Base-by-base conservation (phyloP, 2,329 filamentous ascomycete species). In the Colletotrichum sp. region DNA sequence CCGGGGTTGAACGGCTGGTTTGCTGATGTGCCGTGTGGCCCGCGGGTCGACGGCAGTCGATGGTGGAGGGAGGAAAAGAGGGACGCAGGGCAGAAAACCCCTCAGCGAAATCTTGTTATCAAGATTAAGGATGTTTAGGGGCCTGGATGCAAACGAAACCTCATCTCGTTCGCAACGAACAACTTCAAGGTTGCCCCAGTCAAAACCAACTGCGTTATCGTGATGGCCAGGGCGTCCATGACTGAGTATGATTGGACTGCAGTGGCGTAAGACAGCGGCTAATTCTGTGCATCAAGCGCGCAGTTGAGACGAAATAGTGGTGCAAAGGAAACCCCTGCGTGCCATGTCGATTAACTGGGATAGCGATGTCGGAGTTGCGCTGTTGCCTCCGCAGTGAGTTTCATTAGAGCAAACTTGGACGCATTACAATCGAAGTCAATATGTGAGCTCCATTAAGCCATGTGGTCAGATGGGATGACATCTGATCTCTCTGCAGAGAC, bases 71-170 rank as follows among this genome's bases (percentile, higher is more conserved):
- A 61, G 34, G 32, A 68, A 52, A 71, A 66, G 62, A 62, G 72
- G 36, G 55, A 34, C 55, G 62, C 61, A 43, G 69, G 70, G 43
- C 64, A 65, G 21, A 73, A 68, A 75, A 69, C 28, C 16, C 26
- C 70, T 75, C 56, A 73, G 36, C 8, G 9, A 36, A 65, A 65
- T 56, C 48, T 75, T 56, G 21, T 18, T 30, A 21, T 16, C 71
- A 64, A 73, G 36, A 75, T 75, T 75, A 69, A 75, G 70, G 70
- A 36, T 60, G 70, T 73, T 67, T 64, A 34, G 43, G 34, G 34
- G 61, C 43, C 64, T 48, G 56, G 70, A 28, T 32, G 28, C 55
- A 67, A 73, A 65, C 70, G 24, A 68, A 30, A 52, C 26, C 70
- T 75, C 73, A 73, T 75, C 65, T 75, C 73, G 56, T 58, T 18